These are phyloP conservation scores for Mortierella sp. DNA, from an alignment of 371 early-diverging fungal species.

Conservation along the genomic window DNA sequence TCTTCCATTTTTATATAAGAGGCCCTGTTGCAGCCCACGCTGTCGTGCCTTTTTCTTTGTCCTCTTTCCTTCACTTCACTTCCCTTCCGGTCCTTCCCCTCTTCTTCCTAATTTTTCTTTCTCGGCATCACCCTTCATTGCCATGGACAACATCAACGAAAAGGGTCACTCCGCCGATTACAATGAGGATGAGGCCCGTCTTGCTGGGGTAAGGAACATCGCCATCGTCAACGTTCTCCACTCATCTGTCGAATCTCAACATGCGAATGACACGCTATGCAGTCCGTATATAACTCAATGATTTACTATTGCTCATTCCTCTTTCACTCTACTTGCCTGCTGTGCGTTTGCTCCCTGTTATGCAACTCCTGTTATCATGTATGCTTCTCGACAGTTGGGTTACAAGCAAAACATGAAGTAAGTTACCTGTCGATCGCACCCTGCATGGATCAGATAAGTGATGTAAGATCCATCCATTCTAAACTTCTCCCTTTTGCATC, in stretches of 20 bases:
- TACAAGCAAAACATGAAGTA: constrained; percentile 57
- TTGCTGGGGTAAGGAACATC: constrained; percentile 40
- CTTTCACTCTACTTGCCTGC: background rate
- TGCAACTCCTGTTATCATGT: no score
- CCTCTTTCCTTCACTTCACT: background rate
- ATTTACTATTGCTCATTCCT: background rate
- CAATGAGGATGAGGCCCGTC: constrained; percentile 55
- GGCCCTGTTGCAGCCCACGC: background rate
- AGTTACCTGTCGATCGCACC: background rate
- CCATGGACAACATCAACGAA: constrained; percentile 45
- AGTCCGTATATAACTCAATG: no score
- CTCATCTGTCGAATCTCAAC: no score
- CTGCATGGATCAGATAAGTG: no score
- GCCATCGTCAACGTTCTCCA: no score
- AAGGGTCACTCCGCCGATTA: constrained; percentile 46
- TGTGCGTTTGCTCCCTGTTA: background rate
- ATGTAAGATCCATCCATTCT: no score
- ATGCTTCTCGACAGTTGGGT: constrained; percentile 31
- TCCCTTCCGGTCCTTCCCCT: background rate
- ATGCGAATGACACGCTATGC: background rate
- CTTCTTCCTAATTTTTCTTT: no score
- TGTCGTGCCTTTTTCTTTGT: background rate
- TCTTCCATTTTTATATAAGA: background rate
- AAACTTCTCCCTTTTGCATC: background rate
- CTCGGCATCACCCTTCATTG: background rate